phyloP scores from a whole-genome alignment of 2,329 filamentous ascomycete species.

The Ascochyta koolunga region DNA sequence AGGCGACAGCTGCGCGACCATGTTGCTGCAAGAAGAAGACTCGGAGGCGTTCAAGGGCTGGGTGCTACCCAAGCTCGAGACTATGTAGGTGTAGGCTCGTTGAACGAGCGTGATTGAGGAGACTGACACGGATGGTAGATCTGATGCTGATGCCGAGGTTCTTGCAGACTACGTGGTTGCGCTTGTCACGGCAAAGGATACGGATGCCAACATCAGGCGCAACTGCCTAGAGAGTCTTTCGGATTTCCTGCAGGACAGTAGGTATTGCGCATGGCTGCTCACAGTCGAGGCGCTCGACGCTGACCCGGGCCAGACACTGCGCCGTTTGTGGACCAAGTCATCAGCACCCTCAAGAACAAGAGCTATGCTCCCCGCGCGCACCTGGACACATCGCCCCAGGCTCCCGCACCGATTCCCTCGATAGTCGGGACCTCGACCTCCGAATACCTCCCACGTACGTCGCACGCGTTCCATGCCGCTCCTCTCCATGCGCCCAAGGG shows the following conservation, averaged over 20 bases:
- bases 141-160: slow-evolving; percentile 80
- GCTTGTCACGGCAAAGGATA: slow-evolving; percentile 68
- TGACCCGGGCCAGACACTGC: slow-evolving; percentile 56
- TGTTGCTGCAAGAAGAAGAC: slow-evolving; percentile 63
- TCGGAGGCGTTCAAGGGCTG: slow-evolving; percentile 70
- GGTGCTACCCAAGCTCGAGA: slow-evolving; percentile 78
- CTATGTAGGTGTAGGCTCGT: slow-evolving; percentile 62
- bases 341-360: slow-evolving; percentile 67
- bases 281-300: neutral
- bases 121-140: slow-evolving; percentile 54
- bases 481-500: slow-evolving; percentile 32
- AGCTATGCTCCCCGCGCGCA: slow-evolving; percentile 45
- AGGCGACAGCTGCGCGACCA: slow-evolving; percentile 33
- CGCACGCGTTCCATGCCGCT: slow-evolving; percentile 26
- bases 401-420: slow-evolving; percentile 31
- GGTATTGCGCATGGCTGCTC: slow-evolving; percentile 26
- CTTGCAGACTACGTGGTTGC: slow-evolving; percentile 86
- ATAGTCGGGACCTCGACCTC: slow-evolving; percentile 29
- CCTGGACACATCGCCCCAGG: slow-evolving; percentile 21
- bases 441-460: slow-evolving; percentile 26
- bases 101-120: neutral
- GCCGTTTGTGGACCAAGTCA: slow-evolving; percentile 73
- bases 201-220: slow-evolving; percentile 66
- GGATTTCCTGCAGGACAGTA: slow-evolving; percentile 76
- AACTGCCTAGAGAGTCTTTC: slow-evolving; percentile 74